A percentile compares a stretch with the other conserved stretches of the same genome.
Evolutionary conservation across 768 basidiomycete species (phyloP).

Genomic region (Pulveroboletus sp.): DNA sequence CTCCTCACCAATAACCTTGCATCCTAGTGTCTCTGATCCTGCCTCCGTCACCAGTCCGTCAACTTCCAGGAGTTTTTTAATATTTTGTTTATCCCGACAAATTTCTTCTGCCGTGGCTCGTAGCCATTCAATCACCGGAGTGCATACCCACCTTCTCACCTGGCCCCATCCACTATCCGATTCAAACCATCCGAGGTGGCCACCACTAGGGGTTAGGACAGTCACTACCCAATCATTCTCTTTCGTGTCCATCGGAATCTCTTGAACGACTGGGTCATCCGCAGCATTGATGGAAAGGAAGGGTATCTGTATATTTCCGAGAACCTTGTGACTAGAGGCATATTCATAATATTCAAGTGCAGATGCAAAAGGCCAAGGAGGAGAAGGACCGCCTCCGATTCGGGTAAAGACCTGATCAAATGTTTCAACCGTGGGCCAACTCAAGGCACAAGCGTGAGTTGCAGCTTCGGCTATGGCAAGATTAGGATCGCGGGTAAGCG

Average conservation of each 20-base stretch:
- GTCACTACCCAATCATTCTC: slow-evolving; percentile 56
- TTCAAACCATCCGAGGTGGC: slow-evolving; percentile 86
- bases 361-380: slow-evolving; percentile 47
- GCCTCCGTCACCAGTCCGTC: slow-evolving; percentile 64
- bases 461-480: slow-evolving; percentile 50
- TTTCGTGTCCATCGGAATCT: slow-evolving; percentile 56
- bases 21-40: slow-evolving; percentile 55
- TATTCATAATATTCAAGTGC: slow-evolving; percentile 48
- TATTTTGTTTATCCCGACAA: slow-evolving; percentile 33
- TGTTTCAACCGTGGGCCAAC: slow-evolving; percentile 50
- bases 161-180: slow-evolving; percentile 34
- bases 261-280: slow-evolving; percentile 74
- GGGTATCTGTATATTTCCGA: slow-evolving; percentile 63
- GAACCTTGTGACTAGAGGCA: slow-evolving; percentile 58
- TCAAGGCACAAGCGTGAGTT: slow-evolving; percentile 43
- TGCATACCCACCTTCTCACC: slow-evolving; percentile 59
- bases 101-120: slow-evolving; percentile 54
- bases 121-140: slow-evolving; percentile 73
- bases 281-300: slow-evolving; percentile 72
- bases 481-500: slow-evolving; percentile 49
- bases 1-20: slow-evolving; percentile 53
- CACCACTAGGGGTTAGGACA: slow-evolving; percentile 62
- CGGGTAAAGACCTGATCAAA: slow-evolving; percentile 67
- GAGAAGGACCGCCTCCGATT: slow-evolving; percentile 65
- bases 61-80: slow-evolving; percentile 40